Conservation (phyloP, 371 early-diverging fungal genomes). For the Haplosporangium sp. region DNA sequence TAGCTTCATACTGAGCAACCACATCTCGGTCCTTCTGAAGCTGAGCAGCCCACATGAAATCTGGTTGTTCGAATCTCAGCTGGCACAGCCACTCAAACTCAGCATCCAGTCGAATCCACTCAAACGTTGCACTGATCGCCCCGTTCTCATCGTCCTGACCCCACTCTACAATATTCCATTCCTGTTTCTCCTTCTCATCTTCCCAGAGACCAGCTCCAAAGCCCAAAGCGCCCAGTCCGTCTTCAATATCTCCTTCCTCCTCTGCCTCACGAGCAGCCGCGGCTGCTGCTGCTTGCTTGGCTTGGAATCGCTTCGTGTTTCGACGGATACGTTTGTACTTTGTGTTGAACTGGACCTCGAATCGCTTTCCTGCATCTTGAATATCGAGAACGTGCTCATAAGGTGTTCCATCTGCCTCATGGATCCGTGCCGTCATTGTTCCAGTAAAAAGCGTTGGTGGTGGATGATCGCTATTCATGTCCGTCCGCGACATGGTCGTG, state of each 20-base stretch:
- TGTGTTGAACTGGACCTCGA: slow-evolving; percentile 94
- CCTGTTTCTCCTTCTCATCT: slow-evolving; percentile 73
- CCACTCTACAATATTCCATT: slow-evolving; percentile 86
- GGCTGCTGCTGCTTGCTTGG: slow-evolving; percentile 82
- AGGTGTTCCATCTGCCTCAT: slow-evolving; percentile 93
- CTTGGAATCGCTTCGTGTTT: slow-evolving; percentile 83
- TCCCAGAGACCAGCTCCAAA: slow-evolving; percentile 79
- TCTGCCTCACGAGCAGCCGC: slow-evolving; percentile 82
- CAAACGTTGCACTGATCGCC: slow-evolving; percentile 80
- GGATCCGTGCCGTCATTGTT: slow-evolving; percentile 88
- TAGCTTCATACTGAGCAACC: slow-evolving; percentile 94
- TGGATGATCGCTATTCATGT: slow-evolving; percentile 32
- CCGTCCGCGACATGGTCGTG: slow-evolving; percentile 11
- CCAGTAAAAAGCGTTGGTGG: slow-evolving; percentile 73
- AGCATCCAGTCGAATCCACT: slow-evolving; percentile 98
- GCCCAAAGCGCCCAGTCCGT: slow-evolving; percentile 65
- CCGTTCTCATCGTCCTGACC: slow-evolving; percentile 85
- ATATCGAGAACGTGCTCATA: slow-evolving; percentile 95
- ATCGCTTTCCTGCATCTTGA: slow-evolving; percentile 76
- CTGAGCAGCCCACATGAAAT: slow-evolving; percentile 97
- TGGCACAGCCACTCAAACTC: slow-evolving; percentile 95
- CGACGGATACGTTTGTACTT: slow-evolving; percentile 95
- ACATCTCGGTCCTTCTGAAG: slow-evolving; percentile 95
- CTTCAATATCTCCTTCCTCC: slow-evolving; percentile 71
- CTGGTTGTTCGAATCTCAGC: slow-evolving; percentile 92